These are phyloP conservation scores for Aspergillus pseudoglaucus DNA, from an alignment of 2,329 filamentous ascomycete species.

Conservation along the genomic window DNA sequence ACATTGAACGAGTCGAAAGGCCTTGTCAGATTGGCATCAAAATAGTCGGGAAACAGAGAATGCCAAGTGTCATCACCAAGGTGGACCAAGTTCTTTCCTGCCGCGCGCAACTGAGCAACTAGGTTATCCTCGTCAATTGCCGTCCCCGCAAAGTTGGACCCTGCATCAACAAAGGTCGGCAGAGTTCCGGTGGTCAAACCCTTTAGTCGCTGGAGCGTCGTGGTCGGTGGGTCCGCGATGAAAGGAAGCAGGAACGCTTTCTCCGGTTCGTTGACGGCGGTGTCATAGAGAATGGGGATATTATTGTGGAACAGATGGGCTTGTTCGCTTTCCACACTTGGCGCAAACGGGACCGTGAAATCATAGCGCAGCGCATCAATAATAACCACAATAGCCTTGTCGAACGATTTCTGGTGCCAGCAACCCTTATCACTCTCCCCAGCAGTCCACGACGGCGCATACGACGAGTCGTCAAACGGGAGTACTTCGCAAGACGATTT, in stretches of 20 bases:
- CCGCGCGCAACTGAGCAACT: slow-evolving; percentile 56
- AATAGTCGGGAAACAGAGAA: slow-evolving; percentile 86
- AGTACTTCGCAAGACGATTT: slow-evolving; percentile 64
- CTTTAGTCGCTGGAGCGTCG: slow-evolving; percentile 86
- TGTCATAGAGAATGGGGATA: slow-evolving; percentile 79
- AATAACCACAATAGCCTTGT: slow-evolving; percentile 82
- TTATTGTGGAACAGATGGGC: slow-evolving; percentile 75
- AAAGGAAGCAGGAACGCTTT: slow-evolving; percentile 90
- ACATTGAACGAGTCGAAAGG: slow-evolving; percentile 98
- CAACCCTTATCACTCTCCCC: slow-evolving; percentile 58
- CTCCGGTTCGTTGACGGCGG: slow-evolving; percentile 63
- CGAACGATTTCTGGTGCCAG: slow-evolving; percentile 93
- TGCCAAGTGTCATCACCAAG: slow-evolving; percentile 98
- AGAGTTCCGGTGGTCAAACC: slow-evolving; percentile 91
- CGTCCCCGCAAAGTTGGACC: slow-evolving; percentile 90
- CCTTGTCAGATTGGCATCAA: slow-evolving; percentile 75
- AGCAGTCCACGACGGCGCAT: slow-evolving; percentile 2
- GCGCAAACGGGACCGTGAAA: slow-evolving; percentile 75
- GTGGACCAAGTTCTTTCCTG: slow-evolving; percentile 76
- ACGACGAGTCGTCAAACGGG: slow-evolving; percentile 50
- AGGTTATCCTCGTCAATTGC: slow-evolving; percentile 91
- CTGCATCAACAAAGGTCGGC: slow-evolving; percentile 88
- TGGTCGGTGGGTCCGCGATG: slow-evolving; percentile 92
- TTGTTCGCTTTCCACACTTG: slow-evolving; percentile 37
- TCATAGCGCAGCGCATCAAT: slow-evolving; percentile 95